Base-by-base conservation (phyloP, 345 rosid species). In the Brassica carinata region DNA sequence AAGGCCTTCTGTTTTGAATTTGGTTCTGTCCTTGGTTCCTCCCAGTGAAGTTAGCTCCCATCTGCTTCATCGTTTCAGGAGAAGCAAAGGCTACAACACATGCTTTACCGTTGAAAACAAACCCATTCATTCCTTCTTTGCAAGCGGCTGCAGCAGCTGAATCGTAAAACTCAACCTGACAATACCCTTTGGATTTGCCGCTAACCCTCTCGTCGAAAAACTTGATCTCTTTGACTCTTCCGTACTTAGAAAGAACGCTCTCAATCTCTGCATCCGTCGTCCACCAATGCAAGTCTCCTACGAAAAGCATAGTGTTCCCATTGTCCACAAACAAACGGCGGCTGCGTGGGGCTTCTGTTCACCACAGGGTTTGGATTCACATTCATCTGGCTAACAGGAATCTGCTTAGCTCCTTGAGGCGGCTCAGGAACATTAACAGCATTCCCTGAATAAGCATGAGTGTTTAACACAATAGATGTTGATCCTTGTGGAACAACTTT, bases 221-320 rank as follows among this genome's bases (percentile, higher is more conserved):
- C 86, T 90, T 92, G 43, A 92, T 85, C 85, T 92, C 94, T 85
- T 92, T 92, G 27, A 89, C 90, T 76, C 87, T 88, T 73, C 97
- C 97, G 83, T 88, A 92, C 69, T 88, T 92, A 81, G 89, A 83
- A 68, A 86, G 88, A 71, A 85, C 83, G 67, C 86, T 80, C 83
- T 92, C 97, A 77, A 92, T 83, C 83, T 92, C 97, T 4, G 90
- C 93, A 86, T 92, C 97, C 23, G 95, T 92, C 17, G 97, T 92
- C 97, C 97, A 92, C 97, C 97, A 92, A 67, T 92, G 95, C 64
- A 92, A 81, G 75, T 90, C 97, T 45, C 93, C 95, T 8, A 92
- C 97, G 79, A 85, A 89, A 71, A 92, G 77, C 87, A 82, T 87
- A n/a, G 93, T 87, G 72, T 90, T 77, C 76, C 97, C 97, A 86